Base-by-base conservation (phyloP, 805 yeast species). In the Candida saitoana region DNA sequence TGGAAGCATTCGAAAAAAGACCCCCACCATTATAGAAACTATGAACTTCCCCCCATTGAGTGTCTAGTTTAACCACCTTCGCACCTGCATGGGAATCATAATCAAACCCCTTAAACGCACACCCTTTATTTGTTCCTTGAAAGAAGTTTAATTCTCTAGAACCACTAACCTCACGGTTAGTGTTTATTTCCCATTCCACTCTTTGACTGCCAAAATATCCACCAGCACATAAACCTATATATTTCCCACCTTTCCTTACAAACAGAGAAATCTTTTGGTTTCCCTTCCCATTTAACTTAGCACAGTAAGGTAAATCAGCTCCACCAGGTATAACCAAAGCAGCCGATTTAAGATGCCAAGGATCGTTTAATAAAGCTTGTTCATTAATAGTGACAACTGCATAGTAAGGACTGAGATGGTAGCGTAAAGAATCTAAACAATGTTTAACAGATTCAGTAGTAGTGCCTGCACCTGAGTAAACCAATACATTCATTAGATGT, bases 281-380 rank as follows among this genome's bases (percentile, higher is more conserved):
- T 0, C 89, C 87, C 1, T 62, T 63, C 1, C 95, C 91, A 54
- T 84, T 81, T 48, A 95, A 73, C 3, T 74, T 77, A 40, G 73
- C 69, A 48, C 96, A 87, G 50, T 83, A 79, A 0, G 97, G 97
- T 39, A 88, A 65, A 58, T 93, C 99, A 1, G 98, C 97, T 5
- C 99, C 99, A 3, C 99, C 99, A 0, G 99, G 99, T 19, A 93
- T 61, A 1, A 89, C 96, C 34, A 93, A 57, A 48, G 87, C 67
- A 0, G 95, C 69, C 0, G 97, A 86, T 54, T 86, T 86, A 5
- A 76, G 54, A 48, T 75, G 74, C 99, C 99, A 93, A 0, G 99
- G 97, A 54, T 93, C 97, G 18, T 78, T 74, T 39, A 75, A 62
- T 15, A 93, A 56, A 0, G 84, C 77, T 12, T 65, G 60, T 14